Conservation (phyloP, 2,329 filamentous ascomycete genomes). For the Trichoderma citrinoviride region DNA sequence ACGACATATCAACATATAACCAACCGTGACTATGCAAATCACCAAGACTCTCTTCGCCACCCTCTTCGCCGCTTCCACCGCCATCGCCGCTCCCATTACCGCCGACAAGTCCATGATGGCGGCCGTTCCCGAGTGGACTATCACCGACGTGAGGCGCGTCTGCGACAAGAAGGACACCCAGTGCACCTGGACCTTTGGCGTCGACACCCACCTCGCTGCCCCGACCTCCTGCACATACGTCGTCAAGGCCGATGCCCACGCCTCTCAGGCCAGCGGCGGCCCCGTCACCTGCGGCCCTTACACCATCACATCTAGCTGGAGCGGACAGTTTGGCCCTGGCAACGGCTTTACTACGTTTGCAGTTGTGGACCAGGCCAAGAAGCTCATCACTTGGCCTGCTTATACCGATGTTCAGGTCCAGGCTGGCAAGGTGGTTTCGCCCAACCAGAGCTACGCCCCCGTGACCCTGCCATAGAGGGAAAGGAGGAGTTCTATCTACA, state of each 20-base stretch:
- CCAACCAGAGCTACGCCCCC: conserved; percentile 48
- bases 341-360: conserved; percentile 55
- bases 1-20: background rate
- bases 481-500: background rate
- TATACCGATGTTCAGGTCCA: conserved; percentile 53
- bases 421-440: conserved; percentile 44
- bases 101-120: conserved; percentile 42
- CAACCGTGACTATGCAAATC: conserved; percentile 43
- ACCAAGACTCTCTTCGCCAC: conserved; percentile 39
- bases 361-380: conserved; percentile 44
- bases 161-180: conserved; percentile 40
- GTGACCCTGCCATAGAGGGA: conserved; percentile 6
- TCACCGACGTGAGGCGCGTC: conserved; percentile 40
- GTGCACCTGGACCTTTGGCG: conserved; percentile 46
- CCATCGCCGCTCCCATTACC: conserved; percentile 38
- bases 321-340: conserved; percentile 51
- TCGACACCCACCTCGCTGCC: conserved; percentile 38
- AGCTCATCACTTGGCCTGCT: conserved; percentile 50
- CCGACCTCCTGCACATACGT: conserved; percentile 40
- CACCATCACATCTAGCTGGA: conserved; percentile 54
- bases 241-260: conserved; percentile 35
- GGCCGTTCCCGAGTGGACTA: conserved; percentile 41
- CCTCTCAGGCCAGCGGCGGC: conserved; percentile 40
- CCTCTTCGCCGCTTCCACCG: conserved; percentile 37
- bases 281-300: conserved; percentile 47